A percentile compares a stretch with the other conserved stretches of the same genome.
Evolutionary conservation across 2,329 filamentous ascomycete species (phyloP).

Genomic region (Penicillium sp.): DNA sequence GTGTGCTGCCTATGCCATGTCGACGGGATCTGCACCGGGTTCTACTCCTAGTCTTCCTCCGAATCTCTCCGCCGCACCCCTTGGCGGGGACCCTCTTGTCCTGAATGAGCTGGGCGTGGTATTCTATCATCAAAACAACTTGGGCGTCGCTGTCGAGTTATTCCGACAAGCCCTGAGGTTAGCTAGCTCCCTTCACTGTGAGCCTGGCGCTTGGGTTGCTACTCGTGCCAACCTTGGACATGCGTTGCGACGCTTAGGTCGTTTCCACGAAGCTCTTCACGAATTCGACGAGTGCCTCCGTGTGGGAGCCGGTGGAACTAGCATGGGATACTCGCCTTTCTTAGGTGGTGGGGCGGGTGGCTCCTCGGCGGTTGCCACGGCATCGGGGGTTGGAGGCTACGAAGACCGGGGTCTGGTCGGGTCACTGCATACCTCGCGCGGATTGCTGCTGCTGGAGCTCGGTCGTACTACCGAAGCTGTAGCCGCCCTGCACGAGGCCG

Average conservation of each 20-base stretch:
- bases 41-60: constrained; percentile 25
- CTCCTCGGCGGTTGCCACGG: constrained; percentile 31
- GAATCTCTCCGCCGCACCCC: constrained; percentile 19
- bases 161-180: constrained; percentile 74
- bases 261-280: constrained; percentile 64
- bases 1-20: constrained; percentile 71
- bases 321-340: constrained; percentile 69
- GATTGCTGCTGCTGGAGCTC: constrained; percentile 75
- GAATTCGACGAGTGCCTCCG: constrained; percentile 86
- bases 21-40: constrained; percentile 37
- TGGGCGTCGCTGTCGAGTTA: constrained; percentile 67
- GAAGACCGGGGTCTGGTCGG: constrained; percentile 45
- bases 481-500: constrained; percentile 69
- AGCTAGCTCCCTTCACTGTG: constrained; percentile 73
- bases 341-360: constrained; percentile 35
- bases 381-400: constrained; percentile 43
- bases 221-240: constrained; percentile 87
- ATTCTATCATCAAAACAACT: constrained; percentile 83
- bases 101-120: constrained; percentile 95
- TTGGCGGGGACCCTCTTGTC: constrained; percentile 67
- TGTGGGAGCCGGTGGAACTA: constrained; percentile 68
- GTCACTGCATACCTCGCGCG: constrained; percentile 53
- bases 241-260: constrained; percentile 67
- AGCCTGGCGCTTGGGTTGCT: constrained; percentile 74
- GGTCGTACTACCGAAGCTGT: constrained; percentile 71